Evolutionary conservation across 2,329 filamentous ascomycete species (phyloP).

Genomic region (Verticillium nubilum): DNA sequence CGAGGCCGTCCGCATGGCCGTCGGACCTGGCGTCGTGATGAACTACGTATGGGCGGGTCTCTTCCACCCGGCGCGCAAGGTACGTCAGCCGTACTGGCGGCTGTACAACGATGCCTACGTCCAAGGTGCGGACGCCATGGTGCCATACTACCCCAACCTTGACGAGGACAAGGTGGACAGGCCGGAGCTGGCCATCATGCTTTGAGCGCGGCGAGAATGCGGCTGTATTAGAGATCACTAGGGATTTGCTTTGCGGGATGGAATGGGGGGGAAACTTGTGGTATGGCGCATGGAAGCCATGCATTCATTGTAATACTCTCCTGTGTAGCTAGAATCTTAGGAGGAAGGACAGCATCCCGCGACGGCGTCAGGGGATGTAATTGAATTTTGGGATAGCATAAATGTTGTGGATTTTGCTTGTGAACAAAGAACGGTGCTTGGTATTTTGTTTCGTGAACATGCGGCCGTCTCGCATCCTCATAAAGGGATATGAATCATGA

Average conservation of each 20-base stretch:
- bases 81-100: constrained; percentile 91
- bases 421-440: not conserved
- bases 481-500: not conserved
- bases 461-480: not conserved
- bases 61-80: constrained; percentile 95
- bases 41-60: constrained; percentile 98
- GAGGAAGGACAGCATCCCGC: not conserved
- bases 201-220: constrained; percentile 45
- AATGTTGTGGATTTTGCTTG: not conserved
- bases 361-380: not conserved
- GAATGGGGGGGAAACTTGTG: not conserved
- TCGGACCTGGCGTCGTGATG: constrained; percentile 87
- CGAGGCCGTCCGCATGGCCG: constrained; percentile 88
- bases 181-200: constrained; percentile 75
- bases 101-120: constrained; percentile 98
- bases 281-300: constrained; percentile 2
- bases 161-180: constrained; percentile 75
- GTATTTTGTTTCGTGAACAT: not conserved
- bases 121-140: constrained; percentile 86
- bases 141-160: constrained; percentile 89
- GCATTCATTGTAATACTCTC: constrained; percentile 1
- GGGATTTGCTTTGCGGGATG: not conserved
- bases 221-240: not conserved
- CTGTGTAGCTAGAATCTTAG: constrained; percentile 1
- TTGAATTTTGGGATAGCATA: not conserved